phyloP scores from a whole-genome alignment of 2,329 filamentous ascomycete genomes.

The Cladophialophora immunda region DNA sequence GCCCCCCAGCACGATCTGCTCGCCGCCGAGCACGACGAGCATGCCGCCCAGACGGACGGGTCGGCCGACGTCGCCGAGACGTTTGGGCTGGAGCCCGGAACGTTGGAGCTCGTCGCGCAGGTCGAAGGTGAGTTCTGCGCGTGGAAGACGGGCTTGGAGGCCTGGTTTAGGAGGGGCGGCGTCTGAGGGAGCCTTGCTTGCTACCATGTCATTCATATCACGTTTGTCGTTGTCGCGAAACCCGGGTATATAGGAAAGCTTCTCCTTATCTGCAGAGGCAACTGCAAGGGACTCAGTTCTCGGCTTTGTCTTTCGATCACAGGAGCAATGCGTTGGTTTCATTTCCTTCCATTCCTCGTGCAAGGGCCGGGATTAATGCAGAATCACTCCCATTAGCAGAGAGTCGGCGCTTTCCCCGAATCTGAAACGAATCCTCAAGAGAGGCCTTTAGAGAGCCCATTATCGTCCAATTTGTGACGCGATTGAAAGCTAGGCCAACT shows the following conservation, averaged over 20 bases:
- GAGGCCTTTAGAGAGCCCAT: too few species aligned
- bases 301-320: not conserved
- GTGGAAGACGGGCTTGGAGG: conserved; percentile 27
- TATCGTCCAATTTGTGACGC: too few species aligned
- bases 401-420: too few species aligned
- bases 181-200: conserved; percentile 11
- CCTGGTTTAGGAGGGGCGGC: conserved; percentile 26
- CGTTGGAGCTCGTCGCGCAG: conserved; percentile 22
- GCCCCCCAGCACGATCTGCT: not conserved
- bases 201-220: conserved; percentile 3
- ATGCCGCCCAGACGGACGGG: not conserved
- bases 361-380: too few species aligned
- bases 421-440: too few species aligned
- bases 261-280: too few species aligned
- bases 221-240: not conserved
- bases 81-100: conserved; percentile 23
- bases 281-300: not conserved
- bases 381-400: too few species aligned
- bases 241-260: too few species aligned
- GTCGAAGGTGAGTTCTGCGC: conserved; percentile 27
- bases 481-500: too few species aligned
- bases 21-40: not conserved
- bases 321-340: too few species aligned
- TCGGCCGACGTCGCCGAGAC: not conserved
- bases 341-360: too few species aligned